phyloP scores from a whole-genome alignment of 2,329 filamentous ascomycete genomes.

The Teratosphaeria viscida region DNA sequence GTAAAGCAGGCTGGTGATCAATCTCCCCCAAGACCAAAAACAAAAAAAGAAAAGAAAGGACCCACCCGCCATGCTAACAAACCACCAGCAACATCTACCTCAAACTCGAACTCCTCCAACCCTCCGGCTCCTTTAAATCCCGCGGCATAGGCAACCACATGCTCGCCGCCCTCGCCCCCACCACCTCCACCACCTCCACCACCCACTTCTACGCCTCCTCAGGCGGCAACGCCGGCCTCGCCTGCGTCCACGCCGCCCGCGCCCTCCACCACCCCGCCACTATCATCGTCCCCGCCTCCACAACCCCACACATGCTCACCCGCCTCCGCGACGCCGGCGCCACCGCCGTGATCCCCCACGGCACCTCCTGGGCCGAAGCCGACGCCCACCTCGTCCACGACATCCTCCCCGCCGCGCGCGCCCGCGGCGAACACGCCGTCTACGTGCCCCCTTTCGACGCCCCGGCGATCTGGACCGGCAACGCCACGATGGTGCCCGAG shows the following conservation, averaged over 20 bases:
- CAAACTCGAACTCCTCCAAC: slow-evolving; percentile 77
- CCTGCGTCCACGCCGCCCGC: slow-evolving; percentile 62
- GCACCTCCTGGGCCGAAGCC: slow-evolving; percentile 58
- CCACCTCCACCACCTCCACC: slow-evolving; percentile 5
- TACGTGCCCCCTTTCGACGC: slow-evolving; percentile 65
- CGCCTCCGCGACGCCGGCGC: slow-evolving; percentile 59
- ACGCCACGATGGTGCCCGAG: slow-evolving; percentile 48
- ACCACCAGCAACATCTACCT: slow-evolving; percentile 60
- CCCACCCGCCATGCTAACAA: slow-evolving; percentile 17
- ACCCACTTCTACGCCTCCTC: slow-evolving; percentile 67
- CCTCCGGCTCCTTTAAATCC: slow-evolving; percentile 79
- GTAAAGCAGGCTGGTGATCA: slow-evolving; percentile 58
- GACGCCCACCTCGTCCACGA: slow-evolving; percentile 54
- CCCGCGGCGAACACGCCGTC: slow-evolving; percentile 40
- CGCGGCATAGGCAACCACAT: slow-evolving; percentile 63
- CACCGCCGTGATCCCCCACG: slow-evolving; percentile 58
- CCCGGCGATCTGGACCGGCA: slow-evolving; percentile 57
- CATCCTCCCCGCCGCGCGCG: slow-evolving; percentile 35
- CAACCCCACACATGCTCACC: slow-evolving; percentile 57
- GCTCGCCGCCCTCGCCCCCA: slow-evolving; percentile 35
- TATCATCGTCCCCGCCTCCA: slow-evolving; percentile 60
- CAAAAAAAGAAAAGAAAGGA: no score
- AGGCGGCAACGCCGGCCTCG: slow-evolving; percentile 77
- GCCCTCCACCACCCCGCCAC: slow-evolving; percentile 57
- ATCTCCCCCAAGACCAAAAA: neutral